Conservation (phyloP, 2,329 filamentous ascomycete species). For the Alternaria ventricosa region DNA sequence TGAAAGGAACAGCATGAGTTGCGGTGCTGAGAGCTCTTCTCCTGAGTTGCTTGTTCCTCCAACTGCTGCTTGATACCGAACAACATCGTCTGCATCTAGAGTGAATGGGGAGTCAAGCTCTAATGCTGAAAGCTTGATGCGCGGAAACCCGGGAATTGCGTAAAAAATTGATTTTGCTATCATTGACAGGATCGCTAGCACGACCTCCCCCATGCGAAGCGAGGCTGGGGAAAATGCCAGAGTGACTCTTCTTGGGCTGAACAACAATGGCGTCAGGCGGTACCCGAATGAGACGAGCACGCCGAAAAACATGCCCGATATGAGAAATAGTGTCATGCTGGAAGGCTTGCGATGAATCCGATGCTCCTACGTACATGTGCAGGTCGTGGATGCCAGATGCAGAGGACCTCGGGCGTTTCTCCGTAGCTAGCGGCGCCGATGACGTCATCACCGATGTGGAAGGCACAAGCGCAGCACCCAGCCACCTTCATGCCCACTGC, state of each 20-base stretch:
- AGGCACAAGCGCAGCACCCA: neutral
- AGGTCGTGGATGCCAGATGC: neutral
- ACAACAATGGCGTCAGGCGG: constrained; percentile 8
- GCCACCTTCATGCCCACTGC: neutral
- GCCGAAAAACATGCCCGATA: neutral
- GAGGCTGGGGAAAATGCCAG: constrained; percentile 11
- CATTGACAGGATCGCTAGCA: constrained; percentile 7
- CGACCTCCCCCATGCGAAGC: constrained; percentile 5
- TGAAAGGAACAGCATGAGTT: constrained; percentile 6
- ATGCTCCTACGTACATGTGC: neutral
- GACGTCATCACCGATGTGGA: neutral
- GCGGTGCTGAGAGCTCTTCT: neutral
- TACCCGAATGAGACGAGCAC: constrained; percentile 5
- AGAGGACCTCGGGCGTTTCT: neutral
- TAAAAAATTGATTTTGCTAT: neutral
- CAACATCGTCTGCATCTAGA: constrained; percentile 1
- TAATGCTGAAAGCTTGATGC: neutral
- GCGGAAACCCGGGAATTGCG: neutral
- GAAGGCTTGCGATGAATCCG: neutral
- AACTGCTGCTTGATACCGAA: constrained; percentile 1
- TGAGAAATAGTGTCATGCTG: neutral
- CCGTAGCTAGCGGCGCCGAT: neutral
- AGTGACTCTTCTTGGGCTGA: neutral
- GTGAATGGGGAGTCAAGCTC: constrained; percentile 4
- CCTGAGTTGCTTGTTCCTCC: neutral